phyloP scores from a whole-genome alignment of 345 rosid species.

The Arabidopsis arenosa region DNA sequence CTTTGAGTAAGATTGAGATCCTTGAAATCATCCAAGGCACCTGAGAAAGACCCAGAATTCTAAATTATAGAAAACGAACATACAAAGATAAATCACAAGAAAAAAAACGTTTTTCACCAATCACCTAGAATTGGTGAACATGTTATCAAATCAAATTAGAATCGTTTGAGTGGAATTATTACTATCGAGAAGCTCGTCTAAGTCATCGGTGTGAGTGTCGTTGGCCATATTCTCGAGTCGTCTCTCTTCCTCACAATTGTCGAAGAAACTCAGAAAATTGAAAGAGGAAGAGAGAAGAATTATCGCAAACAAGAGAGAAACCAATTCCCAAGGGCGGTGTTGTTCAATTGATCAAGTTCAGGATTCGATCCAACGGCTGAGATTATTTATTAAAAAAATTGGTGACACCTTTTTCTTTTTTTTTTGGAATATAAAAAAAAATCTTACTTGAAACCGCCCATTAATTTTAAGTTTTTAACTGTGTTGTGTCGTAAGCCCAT shows the following conservation, averaged over 20 bases:
- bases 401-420: no score
- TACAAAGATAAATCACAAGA: background rate
- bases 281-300: background rate
- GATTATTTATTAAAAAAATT: background rate
- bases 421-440: no score
- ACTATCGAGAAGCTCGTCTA: constrained; percentile 97
- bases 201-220: constrained; percentile 68
- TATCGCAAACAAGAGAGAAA: background rate
- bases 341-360: constrained; percentile 34
- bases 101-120: constrained; percentile 7
- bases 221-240: constrained; percentile 52
- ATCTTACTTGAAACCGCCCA: no score
- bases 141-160: background rate
- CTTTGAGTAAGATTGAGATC: constrained; percentile 76
- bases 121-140: background rate
- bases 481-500: no score
- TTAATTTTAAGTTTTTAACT: no score
- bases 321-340: constrained; percentile 35
- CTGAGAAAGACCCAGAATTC: constrained; percentile 53
- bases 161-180: constrained; percentile 41
- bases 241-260: background rate
- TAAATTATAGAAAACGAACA: constrained; percentile 8
- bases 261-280: constrained; percentile 3
- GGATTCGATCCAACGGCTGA: constrained; percentile 42
- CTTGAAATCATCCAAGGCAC: constrained; percentile 98